Base-by-base conservation (phyloP, 2,329 filamentous ascomycete genomes). In the Apiospora saccharicola region DNA sequence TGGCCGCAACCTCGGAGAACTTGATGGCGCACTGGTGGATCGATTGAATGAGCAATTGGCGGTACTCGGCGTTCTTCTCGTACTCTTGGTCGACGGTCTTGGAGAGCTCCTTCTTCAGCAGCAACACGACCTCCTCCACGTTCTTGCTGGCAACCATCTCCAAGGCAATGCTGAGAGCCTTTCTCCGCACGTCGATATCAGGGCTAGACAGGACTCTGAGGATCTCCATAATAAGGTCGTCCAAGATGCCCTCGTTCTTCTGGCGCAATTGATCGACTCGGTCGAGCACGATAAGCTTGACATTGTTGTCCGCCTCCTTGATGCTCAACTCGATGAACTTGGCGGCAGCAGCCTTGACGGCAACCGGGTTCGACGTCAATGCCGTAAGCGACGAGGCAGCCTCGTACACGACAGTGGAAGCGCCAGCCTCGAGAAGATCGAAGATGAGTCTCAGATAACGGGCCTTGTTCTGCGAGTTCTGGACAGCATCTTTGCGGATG, bases 131-230 rank as follows among this genome's bases (percentile, higher is more conserved):
- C 80, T 99, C 96, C 81, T 98, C 96, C 8, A 99, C 95, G 76
- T 99, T 99, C 86, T 98, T 97, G 89, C 95, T 98, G 0, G 96
- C 96, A 6, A 99, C 94, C 96, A 99, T 98, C 76, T 98, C 95
- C 82, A 99, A 87, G 16, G 95, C 95, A 78, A 99, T 94, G 72
- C 90, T 88, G 41, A 99, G 89, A 22, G 96, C 95, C 84, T 98
- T 98, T 83, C 92, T 92, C 79, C 96, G 92, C 70, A 99, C 96
- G 80, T 98, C 96, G 75, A 99, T 93, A 84, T 99, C 96, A 30
- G 96, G 94, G 81, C 95, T 98, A 16, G 95, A 97, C 46, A 99
- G 89, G 24, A 98, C 96, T 71, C 96, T 94, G 67, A 99, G 88
- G 71, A 98, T 95, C 82, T 99, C 96, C 96, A 99, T 98, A 5